Conservation (phyloP, 2,329 filamentous ascomycete species). For the Exophiala spinifera region DNA sequence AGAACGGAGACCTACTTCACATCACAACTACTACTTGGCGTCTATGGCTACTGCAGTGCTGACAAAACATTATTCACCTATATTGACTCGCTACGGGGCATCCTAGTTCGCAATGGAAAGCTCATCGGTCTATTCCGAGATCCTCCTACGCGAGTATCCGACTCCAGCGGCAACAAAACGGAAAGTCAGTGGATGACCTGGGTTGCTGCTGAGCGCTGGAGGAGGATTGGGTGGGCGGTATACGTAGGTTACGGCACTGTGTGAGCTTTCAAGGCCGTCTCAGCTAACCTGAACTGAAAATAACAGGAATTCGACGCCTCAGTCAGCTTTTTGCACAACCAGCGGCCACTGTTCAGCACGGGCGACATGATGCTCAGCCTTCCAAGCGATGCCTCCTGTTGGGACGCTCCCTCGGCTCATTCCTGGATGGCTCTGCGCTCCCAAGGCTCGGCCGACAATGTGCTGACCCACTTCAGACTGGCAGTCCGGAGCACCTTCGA, state of each 20-base stretch:
- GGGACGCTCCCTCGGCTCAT: not conserved
- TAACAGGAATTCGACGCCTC: slow-evolving; percentile 6
- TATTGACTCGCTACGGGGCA: too few species aligned
- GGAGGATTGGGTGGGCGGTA: slow-evolving; percentile 5
- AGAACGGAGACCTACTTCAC: slow-evolving; percentile 4
- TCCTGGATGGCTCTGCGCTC: too few species aligned
- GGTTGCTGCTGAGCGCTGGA: not conserved
- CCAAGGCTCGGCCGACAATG: not conserved
- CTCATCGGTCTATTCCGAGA: too few species aligned
- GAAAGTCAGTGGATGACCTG: slow-evolving; percentile 7
- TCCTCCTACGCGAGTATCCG: too few species aligned
- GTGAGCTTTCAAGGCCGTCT: too few species aligned
- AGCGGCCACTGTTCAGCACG: not conserved
- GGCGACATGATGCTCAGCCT: slow-evolving; percentile 1
- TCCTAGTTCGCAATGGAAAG: too few species aligned
- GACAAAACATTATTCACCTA: slow-evolving; percentile 1
- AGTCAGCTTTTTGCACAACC: slow-evolving; percentile 1
- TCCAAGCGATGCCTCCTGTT: not conserved
- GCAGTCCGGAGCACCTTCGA: slow-evolving; percentile 1
- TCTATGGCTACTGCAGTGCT: slow-evolving; percentile 5
- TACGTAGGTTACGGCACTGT: slow-evolving; percentile 2
- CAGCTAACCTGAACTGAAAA: too few species aligned
- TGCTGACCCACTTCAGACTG: not conserved
- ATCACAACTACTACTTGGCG: slow-evolving; percentile 1
- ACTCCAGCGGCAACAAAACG: not conserved